phyloP scores from a whole-genome alignment of 441 rosid genomes.

The Pelargonium myrrhifolium region DNA sequence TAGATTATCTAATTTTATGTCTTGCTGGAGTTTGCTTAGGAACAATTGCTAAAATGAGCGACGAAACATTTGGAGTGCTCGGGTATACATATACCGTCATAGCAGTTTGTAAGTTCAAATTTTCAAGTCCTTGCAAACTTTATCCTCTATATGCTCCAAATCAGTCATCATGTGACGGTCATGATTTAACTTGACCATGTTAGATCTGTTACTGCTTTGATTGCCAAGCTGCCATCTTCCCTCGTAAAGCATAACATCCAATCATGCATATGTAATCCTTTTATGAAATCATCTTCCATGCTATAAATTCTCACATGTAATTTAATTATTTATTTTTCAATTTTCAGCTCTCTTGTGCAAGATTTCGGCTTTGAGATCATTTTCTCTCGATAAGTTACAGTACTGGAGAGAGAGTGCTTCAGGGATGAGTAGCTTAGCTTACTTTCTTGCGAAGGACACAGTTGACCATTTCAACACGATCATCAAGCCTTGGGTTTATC shows the following conservation, averaged over 20 bases:
- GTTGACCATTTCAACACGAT: slow-evolving; percentile 83
- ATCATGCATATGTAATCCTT: too few relatives aligned
- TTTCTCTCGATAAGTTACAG: slow-evolving; percentile 79
- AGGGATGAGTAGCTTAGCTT: slow-evolving; percentile 89
- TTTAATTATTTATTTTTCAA: neutral
- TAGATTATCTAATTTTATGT: slow-evolving; percentile 76
- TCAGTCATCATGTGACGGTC: neutral
- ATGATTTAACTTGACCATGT: neutral
- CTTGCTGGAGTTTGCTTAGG: slow-evolving; percentile 97
- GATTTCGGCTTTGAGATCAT: slow-evolving; percentile 90
- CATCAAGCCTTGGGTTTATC: slow-evolving; percentile 79
- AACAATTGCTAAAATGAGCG: slow-evolving; percentile 88
- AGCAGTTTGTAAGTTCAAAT: slow-evolving; percentile 78
- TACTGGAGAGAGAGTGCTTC: slow-evolving; percentile 86
- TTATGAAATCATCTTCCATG: neutral
- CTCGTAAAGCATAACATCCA: too few relatives aligned
- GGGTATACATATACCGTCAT: slow-evolving; percentile 94
- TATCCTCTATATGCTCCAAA: neutral
- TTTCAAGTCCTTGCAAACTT: neutral
- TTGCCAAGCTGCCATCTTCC: too few relatives aligned
- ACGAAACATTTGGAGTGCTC: slow-evolving; percentile 74
- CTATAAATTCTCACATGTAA: neutral
- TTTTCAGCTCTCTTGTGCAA: slow-evolving; percentile 79
- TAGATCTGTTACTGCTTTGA: neutral
- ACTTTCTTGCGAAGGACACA: slow-evolving; percentile 84